Base-by-base conservation (phyloP, 768 basidiomycete species). In the Suillus hirtellus region DNA sequence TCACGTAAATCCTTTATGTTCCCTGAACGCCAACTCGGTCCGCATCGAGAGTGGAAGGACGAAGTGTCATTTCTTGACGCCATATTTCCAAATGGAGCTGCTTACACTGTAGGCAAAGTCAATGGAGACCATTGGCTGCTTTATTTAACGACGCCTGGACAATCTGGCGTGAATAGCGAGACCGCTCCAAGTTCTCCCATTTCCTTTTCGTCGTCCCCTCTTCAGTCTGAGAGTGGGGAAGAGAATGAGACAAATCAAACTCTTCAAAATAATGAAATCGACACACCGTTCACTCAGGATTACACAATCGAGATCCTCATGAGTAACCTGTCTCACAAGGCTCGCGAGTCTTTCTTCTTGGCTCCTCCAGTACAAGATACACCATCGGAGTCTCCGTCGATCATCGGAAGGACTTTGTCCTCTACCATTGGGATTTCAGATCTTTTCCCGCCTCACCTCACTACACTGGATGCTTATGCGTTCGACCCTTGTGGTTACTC, bases 1-100 rank as follows among this genome's bases (percentile, higher is more conserved):
- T 97, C 95, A 47, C 89, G 96, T 69, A 99, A 99, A 78, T 90
- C 92, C 8, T 99, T 99, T 85, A 98, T 99, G 92, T 99, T 98
- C 77, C 97, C 97, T 9, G 97, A 99, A 75, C 87, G 92, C 27
- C 97, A 99, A 73, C 79, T 80, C 24, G 96, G 95, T 4, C 96
- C 95, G 17, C 97, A 99, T 77, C 82, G 87, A 62, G 92, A 95
- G 70, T 99, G 97, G 97, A 86, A 86, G 64, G 85, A 92, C 62
- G 97, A 99, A 78, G 91, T 99, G 70, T 86, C 88, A 63, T 99
- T 88, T 73, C 82, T 99, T 59, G 96, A 99, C 72, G 85, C 86
- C 65, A 88, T 96, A 65, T 99, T 99, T 76, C 82, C 84, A 69
- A 85, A 86, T 73, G 95, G 95, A 55, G 86, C 94, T 8, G 97